These are phyloP conservation scores for Lactarius hatsudake DNA, from an alignment of 768 basidiomycete species.

Conservation along the genomic window DNA sequence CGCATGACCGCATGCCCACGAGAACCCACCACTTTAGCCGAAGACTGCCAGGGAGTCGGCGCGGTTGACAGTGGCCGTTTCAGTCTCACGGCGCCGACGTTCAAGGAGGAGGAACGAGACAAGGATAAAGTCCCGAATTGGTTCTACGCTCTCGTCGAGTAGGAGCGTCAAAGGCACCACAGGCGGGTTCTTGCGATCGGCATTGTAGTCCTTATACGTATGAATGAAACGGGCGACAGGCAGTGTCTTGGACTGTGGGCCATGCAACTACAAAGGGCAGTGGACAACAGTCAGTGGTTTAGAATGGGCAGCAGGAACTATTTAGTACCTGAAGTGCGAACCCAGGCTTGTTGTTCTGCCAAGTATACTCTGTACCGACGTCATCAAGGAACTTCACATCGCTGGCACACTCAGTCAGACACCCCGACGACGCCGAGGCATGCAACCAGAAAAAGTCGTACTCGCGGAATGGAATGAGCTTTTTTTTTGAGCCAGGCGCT, in stretches of 20 bases:
- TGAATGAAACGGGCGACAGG: constrained; percentile 27
- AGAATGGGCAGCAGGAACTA: not conserved
- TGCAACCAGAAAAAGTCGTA: not conserved
- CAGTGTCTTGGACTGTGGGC: constrained; percentile 22
- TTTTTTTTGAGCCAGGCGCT: constrained; percentile 27
- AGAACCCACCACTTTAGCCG: not conserved
- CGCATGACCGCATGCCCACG: not conserved
- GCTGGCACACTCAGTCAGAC: not conserved
- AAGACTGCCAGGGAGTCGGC: not conserved
- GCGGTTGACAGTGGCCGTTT: constrained; percentile 9
- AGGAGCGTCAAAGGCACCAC: constrained; percentile 24
- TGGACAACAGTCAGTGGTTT: not conserved
- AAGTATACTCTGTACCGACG: constrained; percentile 16
- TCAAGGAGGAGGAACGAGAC: constrained; percentile 27
- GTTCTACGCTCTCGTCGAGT: constrained; percentile 21
- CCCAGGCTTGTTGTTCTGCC: constrained; percentile 25
- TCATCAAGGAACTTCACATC: constrained; percentile 25
- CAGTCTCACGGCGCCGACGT: constrained; percentile 25
- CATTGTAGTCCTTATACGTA: constrained; percentile 13
- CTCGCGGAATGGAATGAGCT: constrained; percentile 25
- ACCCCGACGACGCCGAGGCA: not conserved
- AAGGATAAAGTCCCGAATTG: constrained; percentile 21
- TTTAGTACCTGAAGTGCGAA: constrained; percentile 16
- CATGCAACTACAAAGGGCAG: constrained; percentile 12
- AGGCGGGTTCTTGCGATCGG: constrained; percentile 16